Base-by-base conservation (phyloP, 331 rosid genomes). In the Malus hybrid region DNA sequence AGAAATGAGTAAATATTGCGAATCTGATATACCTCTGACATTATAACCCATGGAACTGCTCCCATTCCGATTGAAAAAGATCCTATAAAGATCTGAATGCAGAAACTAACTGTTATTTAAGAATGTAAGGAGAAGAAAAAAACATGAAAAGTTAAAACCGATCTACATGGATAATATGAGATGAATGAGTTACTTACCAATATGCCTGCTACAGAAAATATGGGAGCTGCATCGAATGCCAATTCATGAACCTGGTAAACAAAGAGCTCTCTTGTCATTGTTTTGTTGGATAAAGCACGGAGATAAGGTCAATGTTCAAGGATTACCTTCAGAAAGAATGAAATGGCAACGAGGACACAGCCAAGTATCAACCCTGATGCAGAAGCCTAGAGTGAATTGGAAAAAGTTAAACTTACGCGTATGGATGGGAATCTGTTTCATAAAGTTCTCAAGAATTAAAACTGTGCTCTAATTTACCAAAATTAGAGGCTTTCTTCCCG, bases 41-140 rank as follows among this genome's bases (percentile, higher is more conserved):
- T 94, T 34, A 94, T 82, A 74, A 94, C 89, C 99, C 97, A 90
- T 58, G 99, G 99, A 86, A 94, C 87, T 61, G 97, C 91, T 82
- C 96, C 99, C 99, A 91, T 94, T 81, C 96, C 97, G 12, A 80
- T 39, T 50, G 97, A 91, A 82, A 91, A 92, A 24, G 92, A 80
- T 81, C 83, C 96, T 72, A 92, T 85, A 68, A 87, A 90, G 70
- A 92, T 73, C 97, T 94, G 74, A 75, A 79, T 82, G 39, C 66
- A 72, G 52, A 55, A 62, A 68, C 16, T 34, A 18, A 22, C 48
- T 70, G 71, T 77, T 70, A 14, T 16, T 3, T 12, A 76, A 70
- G 19, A 76, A 33, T 68, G 48, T 22, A 29, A 33, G 58, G 63
- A 20, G 63, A 20, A 52, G 62, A 19, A 81, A 52, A 53, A 36